These are phyloP conservation scores for Nicotiana attenuata DNA, from an alignment of 257 asterid genomes.

Conservation along the genomic window DNA sequence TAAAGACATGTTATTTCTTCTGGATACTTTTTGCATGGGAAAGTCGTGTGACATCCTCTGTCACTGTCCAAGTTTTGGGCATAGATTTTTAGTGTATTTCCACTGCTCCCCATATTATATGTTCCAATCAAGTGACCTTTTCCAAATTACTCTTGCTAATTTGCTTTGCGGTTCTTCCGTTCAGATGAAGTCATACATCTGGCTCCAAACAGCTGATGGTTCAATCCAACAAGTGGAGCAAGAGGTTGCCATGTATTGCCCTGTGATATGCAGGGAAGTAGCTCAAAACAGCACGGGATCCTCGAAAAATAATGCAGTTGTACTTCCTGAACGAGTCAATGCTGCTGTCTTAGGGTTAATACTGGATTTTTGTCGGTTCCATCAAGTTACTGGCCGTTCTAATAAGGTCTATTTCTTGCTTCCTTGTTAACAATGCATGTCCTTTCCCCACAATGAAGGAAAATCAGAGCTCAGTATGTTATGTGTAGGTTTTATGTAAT, in stretches of 20 bases:
- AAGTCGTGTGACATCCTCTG: background rate
- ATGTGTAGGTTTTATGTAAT: background rate
- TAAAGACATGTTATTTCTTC: background rate
- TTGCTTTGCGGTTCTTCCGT: background rate
- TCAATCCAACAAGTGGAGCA: constrained; percentile 49
- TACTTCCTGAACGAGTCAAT: constrained; percentile 40
- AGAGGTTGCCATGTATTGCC: constrained; percentile 50
- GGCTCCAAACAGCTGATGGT: constrained; percentile 48
- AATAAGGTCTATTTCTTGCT: constrained; percentile 29
- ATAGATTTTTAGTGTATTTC: background rate
- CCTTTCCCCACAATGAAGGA: background rate
- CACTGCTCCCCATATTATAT: background rate
- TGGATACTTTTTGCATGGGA: background rate
- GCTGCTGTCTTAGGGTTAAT: constrained; percentile 36
- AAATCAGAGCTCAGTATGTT: background rate
- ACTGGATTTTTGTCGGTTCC: constrained; percentile 43
- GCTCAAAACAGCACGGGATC: constrained; percentile 39
- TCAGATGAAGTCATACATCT: constrained; percentile 38
- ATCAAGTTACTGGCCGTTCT: constrained; percentile 47
- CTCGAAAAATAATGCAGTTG: constrained; percentile 37
- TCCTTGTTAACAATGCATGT: background rate
- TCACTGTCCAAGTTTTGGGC: background rate
- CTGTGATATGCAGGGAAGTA: constrained; percentile 42
- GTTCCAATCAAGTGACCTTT: background rate
- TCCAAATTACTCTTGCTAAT: background rate